Conservation (phyloP, 2,329 filamentous ascomycete genomes). For the Colletotrichum sp. region DNA sequence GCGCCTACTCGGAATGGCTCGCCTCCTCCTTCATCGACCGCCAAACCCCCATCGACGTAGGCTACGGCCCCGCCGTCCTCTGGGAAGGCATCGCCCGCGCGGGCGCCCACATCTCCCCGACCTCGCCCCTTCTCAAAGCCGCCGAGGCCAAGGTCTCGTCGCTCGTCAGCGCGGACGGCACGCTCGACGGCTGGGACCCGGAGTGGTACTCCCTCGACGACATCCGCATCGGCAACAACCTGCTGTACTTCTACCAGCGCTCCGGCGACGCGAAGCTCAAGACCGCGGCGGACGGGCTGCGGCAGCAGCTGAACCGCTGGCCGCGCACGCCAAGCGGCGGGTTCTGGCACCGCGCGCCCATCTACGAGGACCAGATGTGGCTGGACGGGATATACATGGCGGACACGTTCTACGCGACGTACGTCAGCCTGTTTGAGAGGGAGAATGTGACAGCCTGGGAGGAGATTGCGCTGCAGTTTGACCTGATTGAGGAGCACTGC, state of each 20-base stretch:
- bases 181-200: constrained; percentile 50
- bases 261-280: constrained; percentile 54
- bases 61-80: constrained; percentile 13
- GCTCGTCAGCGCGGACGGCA: constrained; percentile 39
- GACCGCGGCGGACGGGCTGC: constrained; percentile 49
- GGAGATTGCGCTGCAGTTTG: constrained; percentile 50
- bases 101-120: neutral
- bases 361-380: constrained; percentile 62
- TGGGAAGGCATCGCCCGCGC: constrained; percentile 12
- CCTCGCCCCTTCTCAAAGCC: neutral
- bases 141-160: constrained; percentile 12
- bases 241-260: constrained; percentile 53
- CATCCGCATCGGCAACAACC: constrained; percentile 57
- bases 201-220: constrained; percentile 57
- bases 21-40: constrained; percentile 14
- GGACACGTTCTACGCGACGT: constrained; percentile 47
- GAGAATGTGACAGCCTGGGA: constrained; percentile 46
- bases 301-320: constrained; percentile 50
- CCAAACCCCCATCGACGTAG: neutral
- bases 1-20: constrained; percentile 4
- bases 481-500: constrained; percentile 49
- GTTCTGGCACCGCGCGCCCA: constrained; percentile 53
- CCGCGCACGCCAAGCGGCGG: constrained; percentile 56
- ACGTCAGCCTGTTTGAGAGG: constrained; percentile 40
- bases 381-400: constrained; percentile 61